Conservation (phyloP, 495 filamentous ascomycete genomes). For the Penicillium silybi region DNA sequence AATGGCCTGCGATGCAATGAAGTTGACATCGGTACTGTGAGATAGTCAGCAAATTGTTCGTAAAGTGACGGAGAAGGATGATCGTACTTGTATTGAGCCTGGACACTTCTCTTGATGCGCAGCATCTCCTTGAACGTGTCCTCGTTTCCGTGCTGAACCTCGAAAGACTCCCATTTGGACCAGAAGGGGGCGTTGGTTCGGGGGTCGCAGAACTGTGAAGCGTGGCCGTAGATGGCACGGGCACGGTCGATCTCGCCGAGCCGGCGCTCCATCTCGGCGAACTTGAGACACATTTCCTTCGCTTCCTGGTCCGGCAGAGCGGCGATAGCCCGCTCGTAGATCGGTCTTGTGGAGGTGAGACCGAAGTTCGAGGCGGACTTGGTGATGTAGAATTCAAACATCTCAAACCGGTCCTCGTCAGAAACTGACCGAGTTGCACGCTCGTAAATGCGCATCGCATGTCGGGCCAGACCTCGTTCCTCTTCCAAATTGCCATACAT, state of each 20-base stretch:
- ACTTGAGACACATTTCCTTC: conserved; percentile 97
- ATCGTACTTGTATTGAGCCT: conserved; percentile 87
- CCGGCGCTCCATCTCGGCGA: conserved; percentile 96
- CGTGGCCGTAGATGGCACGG: conserved; percentile 92
- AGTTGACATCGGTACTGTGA: conserved; percentile 86
- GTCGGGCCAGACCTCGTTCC: conserved; percentile 90
- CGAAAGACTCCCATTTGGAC: conserved; percentile 95
- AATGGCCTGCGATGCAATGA: conserved; percentile 94
- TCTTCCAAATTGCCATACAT: conserved; percentile 99
- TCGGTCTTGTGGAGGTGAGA: conserved; percentile 87
- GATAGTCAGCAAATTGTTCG: conserved; percentile 10
- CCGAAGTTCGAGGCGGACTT: conserved; percentile 99
- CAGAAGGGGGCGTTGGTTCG: conserved; percentile 86
- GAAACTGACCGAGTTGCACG: conserved; percentile 92
- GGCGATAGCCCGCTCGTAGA: conserved; percentile 93
- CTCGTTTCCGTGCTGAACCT: conserved; percentile 96
- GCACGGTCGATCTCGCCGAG: conserved; percentile 96
- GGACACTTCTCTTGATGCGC: conserved; percentile 92
- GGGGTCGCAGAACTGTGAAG: conserved; percentile 95
- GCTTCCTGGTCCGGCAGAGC: conserved; percentile 92
- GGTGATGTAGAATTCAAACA: conserved; percentile 99
- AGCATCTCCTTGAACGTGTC: conserved; percentile 99
- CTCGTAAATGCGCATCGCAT: conserved; percentile 99
- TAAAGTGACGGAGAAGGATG: not conserved
- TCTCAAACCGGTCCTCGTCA: conserved; percentile 90